Conservation (phyloP, 2,329 filamentous ascomycete species). For the Arthrobotrys musiformis region DNA sequence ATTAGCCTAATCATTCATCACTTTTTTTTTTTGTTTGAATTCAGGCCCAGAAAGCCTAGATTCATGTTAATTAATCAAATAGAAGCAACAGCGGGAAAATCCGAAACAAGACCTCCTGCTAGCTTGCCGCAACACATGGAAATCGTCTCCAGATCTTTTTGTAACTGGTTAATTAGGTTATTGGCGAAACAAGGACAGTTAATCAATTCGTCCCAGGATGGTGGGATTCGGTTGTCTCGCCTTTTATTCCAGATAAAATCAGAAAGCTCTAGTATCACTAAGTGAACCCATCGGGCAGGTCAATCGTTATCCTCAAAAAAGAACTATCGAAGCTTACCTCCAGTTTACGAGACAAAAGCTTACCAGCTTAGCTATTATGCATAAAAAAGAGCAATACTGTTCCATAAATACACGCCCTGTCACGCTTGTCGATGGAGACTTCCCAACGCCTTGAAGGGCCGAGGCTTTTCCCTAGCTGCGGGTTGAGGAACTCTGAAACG, state of each 20-base stretch:
- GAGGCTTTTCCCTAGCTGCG: neutral
- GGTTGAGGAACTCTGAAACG: constrained; percentile 29
- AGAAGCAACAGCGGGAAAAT: neutral
- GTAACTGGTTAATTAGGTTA: neutral
- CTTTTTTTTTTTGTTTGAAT: too few species aligned
- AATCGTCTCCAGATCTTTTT: constrained; percentile 40
- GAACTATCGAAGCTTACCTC: neutral
- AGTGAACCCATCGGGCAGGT: constrained; percentile 4
- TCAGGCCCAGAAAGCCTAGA: neutral
- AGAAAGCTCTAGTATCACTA: neutral
- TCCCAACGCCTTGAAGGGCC: neutral
- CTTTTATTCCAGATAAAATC: neutral
- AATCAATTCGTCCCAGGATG: neutral
- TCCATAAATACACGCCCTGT: constrained; percentile 18
- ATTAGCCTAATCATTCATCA: constrained; percentile 39
- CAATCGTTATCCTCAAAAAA: neutral
- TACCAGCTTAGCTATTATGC: constrained; percentile 1
- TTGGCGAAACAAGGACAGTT: constrained; percentile 2
- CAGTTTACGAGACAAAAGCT: neutral
- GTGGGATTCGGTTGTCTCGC: constrained; percentile 5
- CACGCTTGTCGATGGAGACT: constrained; percentile 9
- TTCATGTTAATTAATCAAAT: neutral
- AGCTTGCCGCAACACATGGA: constrained; percentile 21
- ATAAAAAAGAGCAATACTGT: neutral
- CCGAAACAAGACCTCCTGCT: constrained; percentile 14